Conservation (phyloP, 2,329 filamentous ascomycete genomes). For the Teratosphaeria nubilosa region DNA sequence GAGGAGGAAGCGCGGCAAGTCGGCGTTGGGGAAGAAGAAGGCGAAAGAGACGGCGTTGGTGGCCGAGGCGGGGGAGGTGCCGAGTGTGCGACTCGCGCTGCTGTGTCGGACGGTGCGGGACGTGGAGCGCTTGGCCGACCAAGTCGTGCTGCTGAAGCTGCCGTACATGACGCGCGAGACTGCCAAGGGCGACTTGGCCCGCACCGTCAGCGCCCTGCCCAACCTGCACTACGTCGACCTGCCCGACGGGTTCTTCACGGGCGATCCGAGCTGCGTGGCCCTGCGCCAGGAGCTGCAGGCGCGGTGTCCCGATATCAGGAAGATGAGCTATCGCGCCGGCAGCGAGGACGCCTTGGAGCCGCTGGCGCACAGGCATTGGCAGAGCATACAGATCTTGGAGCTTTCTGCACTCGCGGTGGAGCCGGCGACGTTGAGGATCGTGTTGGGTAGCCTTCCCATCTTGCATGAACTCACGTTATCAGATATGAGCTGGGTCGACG, state of each 20-base stretch:
- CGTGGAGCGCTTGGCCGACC: conserved; percentile 56
- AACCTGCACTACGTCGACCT: conserved; percentile 84
- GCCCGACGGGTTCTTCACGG: conserved; percentile 75
- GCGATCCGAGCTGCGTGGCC: conserved; percentile 64
- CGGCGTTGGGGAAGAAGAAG: conserved; percentile 39
- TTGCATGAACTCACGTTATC: conserved; percentile 67
- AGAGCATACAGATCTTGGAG: conserved; percentile 62
- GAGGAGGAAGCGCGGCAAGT: conserved; percentile 51
- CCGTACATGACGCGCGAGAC: conserved; percentile 93
- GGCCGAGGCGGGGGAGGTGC: conserved; percentile 69
- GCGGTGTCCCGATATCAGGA: conserved; percentile 71
- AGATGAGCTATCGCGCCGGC: conserved; percentile 76
- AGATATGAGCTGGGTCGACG: conserved; percentile 59
- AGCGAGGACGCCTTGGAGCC: conserved; percentile 67
- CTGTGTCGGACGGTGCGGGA: conserved; percentile 75
- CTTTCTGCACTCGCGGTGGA: conserved; percentile 59
- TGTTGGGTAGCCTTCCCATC: conserved; percentile 55
- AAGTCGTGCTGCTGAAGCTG: conserved; percentile 72
- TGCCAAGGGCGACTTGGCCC: conserved; percentile 71
- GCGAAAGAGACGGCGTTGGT: conserved; percentile 45
- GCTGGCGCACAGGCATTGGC: conserved; percentile 59
- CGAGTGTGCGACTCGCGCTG: conserved; percentile 63
- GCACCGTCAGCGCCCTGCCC: conserved; percentile 73
- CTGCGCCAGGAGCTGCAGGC: conserved; percentile 77
- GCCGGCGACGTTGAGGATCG: conserved; percentile 58